Evolutionary conservation across 805 yeast species (phyloP).

Genomic region (Saccharomyces cerevisiae): DNA sequence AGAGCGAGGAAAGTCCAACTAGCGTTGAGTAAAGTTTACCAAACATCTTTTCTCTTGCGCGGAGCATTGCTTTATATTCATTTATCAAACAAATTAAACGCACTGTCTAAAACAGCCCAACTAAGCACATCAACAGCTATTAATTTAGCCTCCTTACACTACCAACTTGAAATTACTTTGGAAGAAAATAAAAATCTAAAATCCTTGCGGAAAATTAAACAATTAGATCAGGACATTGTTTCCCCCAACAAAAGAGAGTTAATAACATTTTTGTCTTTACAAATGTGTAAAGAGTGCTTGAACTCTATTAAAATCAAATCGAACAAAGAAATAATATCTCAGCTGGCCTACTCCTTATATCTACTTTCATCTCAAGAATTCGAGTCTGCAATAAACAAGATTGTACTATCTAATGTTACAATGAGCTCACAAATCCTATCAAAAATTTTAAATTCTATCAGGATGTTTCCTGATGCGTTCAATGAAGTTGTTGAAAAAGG

Average conservation of each 20-base stretch:
- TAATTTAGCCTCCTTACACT: slow-evolving; percentile 19
- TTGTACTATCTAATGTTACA: slow-evolving; percentile 14
- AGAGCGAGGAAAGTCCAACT: slow-evolving; percentile 23
- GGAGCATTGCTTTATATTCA: slow-evolving; percentile 25
- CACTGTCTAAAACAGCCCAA: neutral
- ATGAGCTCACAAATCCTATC: slow-evolving; percentile 15
- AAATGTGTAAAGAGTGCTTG: slow-evolving; percentile 11
- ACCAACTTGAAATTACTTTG: slow-evolving; percentile 20
- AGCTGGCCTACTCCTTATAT: slow-evolving; percentile 12
- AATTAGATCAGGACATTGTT: slow-evolving; percentile 14
- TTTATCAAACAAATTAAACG: slow-evolving; percentile 15
- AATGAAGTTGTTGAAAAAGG: slow-evolving; percentile 15
- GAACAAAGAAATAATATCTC: slow-evolving; percentile 5
- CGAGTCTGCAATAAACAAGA: slow-evolving; percentile 15
- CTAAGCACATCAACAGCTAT: slow-evolving; percentile 4
- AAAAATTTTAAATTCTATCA: slow-evolving; percentile 27
- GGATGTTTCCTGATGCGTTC: slow-evolving; percentile 17
- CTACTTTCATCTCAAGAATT: slow-evolving; percentile 21
- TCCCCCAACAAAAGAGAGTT: slow-evolving; percentile 17
- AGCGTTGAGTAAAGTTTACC: slow-evolving; percentile 28
- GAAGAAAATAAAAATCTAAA: slow-evolving; percentile 22
- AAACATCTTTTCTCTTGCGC: slow-evolving; percentile 26
- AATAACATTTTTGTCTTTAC: slow-evolving; percentile 11
- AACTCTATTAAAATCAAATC: slow-evolving; percentile 6
- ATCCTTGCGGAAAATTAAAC: slow-evolving; percentile 22